Evolutionary conservation across 2,329 filamentous ascomycete species (phyloP).

Genomic region (Pseudonectria foliicola): DNA sequence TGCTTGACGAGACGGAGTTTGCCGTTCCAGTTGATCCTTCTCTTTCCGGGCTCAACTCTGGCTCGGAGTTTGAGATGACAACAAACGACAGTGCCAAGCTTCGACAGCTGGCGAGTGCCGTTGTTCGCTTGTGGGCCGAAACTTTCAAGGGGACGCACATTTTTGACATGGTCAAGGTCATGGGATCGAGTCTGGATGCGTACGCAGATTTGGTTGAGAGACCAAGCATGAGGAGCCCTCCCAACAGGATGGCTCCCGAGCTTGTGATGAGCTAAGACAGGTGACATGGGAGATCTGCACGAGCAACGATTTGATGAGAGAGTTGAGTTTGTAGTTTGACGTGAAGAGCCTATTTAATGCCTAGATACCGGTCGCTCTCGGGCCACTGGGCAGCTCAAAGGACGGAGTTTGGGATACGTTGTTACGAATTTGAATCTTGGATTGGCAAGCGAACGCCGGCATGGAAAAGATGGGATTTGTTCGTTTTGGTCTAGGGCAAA

Average conservation of each 20-base stretch:
- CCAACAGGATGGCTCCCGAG: slow-evolving; percentile 15
- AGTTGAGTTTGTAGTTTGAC: too few species aligned
- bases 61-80: slow-evolving; percentile 34
- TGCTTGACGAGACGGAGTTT: slow-evolving; percentile 57
- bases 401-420: too few species aligned
- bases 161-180: slow-evolving; percentile 52
- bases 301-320: neutral
- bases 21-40: slow-evolving; percentile 53
- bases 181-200: slow-evolving; percentile 49
- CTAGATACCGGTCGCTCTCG: too few species aligned
- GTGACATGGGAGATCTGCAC: neutral
- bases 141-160: slow-evolving; percentile 56
- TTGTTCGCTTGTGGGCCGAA: slow-evolving; percentile 54
- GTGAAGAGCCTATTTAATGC: too few species aligned
- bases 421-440: too few species aligned
- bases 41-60: slow-evolving; percentile 34
- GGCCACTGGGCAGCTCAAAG: too few species aligned
- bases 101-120: slow-evolving; percentile 49
- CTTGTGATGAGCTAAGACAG: slow-evolving; percentile 13
- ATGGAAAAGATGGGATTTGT: too few species aligned
- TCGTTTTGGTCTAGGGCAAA: too few species aligned
- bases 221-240: slow-evolving; percentile 38
- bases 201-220: slow-evolving; percentile 53
- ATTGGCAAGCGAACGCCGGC: too few species aligned
- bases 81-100: slow-evolving; percentile 44